phyloP scores from a whole-genome alignment of 164 flowering plant genomes.

The Amborella trichopoda region DNA sequence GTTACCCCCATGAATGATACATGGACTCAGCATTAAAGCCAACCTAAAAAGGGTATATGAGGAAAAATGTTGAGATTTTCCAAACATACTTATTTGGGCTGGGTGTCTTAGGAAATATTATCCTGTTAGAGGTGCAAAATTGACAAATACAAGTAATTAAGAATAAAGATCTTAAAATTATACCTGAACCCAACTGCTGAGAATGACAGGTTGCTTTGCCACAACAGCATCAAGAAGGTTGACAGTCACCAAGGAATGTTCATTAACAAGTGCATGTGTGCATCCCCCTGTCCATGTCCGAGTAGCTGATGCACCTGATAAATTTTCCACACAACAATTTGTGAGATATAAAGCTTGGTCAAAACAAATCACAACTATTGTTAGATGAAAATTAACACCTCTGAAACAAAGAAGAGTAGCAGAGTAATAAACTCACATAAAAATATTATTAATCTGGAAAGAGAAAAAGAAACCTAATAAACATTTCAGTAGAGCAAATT shows the following conservation, averaged over 20 bases:
- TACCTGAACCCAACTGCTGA: constrained; percentile 69
- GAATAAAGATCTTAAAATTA: neutral
- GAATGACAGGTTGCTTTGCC: constrained; percentile 41
- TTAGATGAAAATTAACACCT: too few species aligned
- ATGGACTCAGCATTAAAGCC: too few species aligned
- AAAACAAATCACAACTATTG: too few species aligned
- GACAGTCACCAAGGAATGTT: constrained; percentile 30
- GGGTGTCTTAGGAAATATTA: constrained; percentile 1
- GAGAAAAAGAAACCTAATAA: too few species aligned
- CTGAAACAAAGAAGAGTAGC: too few species aligned
- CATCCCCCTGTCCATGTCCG: constrained; percentile 39
- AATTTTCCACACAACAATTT: too few species aligned
- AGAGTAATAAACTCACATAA: too few species aligned
- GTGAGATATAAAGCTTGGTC: too few species aligned
- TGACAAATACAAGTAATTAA: neutral
- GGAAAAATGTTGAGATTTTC: neutral
- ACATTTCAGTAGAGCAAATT: too few species aligned
- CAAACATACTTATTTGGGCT: neutral
- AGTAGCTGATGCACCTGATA: constrained; percentile 58
- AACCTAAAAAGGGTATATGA: neutral
- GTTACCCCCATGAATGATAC: too few species aligned
- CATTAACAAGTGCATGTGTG: constrained; percentile 73
- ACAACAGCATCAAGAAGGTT: constrained; percentile 51
- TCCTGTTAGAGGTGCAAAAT: neutral
- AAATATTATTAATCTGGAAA: too few species aligned